A percentile compares a stretch with the other conserved stretches of the same genome.
Evolutionary conservation across 805 yeast species (phyloP).

Genomic region (Candida boleticola): DNA sequence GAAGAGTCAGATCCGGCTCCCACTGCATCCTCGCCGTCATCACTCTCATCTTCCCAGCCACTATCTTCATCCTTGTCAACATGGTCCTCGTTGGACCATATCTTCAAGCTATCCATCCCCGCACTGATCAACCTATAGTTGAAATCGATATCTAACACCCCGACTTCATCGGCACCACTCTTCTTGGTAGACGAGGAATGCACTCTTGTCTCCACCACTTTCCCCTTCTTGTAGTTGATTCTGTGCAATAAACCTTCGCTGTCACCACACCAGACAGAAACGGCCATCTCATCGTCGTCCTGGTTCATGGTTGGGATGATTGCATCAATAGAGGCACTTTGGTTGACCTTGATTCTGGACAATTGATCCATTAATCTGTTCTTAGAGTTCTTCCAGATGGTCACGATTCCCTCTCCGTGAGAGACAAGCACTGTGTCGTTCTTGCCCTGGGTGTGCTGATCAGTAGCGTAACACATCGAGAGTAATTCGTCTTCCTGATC

Average conservation of each 20-base stretch:
- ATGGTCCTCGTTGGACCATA: conserved; percentile 57
- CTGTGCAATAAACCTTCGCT: conserved; percentile 72
- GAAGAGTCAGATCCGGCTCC: conserved; percentile 5
- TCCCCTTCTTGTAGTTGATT: conserved; percentile 63
- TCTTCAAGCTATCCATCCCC: conserved; percentile 76
- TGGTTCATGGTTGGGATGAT: conserved; percentile 55
- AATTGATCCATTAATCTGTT: conserved; percentile 77
- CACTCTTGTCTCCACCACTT: conserved; percentile 59
- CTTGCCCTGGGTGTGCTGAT: conserved; percentile 45
- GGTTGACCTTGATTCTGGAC: conserved; percentile 65
- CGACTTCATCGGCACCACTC: conserved; percentile 65
- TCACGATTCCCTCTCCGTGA: conserved; percentile 86
- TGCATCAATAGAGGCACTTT: conserved; percentile 72
- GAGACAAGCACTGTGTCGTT: conserved; percentile 73
- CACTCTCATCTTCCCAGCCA: conserved; percentile 14
- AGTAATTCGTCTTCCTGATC: conserved; percentile 94
- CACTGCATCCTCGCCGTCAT: conserved; percentile 12
- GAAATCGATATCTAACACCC: conserved; percentile 71
- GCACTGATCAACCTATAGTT: conserved; percentile 78
- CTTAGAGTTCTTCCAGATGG: conserved; percentile 77
- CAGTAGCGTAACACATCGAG: conserved; percentile 62
- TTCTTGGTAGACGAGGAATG: conserved; percentile 50
- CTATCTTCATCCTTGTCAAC: conserved; percentile 18
- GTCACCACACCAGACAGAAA: conserved; percentile 73
- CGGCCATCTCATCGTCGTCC: conserved; percentile 43